Base-by-base conservation (phyloP, 768 basidiomycete genomes). In the Rhizopogon vesiculosus region DNA sequence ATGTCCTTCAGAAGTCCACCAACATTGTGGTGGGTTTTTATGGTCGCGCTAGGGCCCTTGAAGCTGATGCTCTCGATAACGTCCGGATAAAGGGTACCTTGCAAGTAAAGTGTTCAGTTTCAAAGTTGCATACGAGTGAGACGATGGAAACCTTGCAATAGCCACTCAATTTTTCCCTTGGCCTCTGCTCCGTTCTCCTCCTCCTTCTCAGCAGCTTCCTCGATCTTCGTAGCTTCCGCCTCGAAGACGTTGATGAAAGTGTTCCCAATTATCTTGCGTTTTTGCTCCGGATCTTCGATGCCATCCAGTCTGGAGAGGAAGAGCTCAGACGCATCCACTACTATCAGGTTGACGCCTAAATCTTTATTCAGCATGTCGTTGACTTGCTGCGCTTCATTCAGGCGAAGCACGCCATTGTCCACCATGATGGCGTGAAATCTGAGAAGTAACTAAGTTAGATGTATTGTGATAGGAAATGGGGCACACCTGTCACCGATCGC, bases 391-490 rank as follows among this genome's bases (percentile, higher is more conserved):
- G 87, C 94, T 69, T 99, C 97, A 66, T 98, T 88, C 61, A 89
- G 72, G 51, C 97, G 90, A 10, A 99, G 79, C 29, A 98, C 96
- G 55, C 97, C 97, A 66, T 99, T 99, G 73, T 98, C 96, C 43
- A 98, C 97, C 94, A 98, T 95, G 74, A 98, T 97, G 9, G 95
- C 97, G 66, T 96, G 97, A 80, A 99, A 99, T 57, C 95, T 96
- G 31, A 64, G 16, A 7, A 7, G 40, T 45, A 9, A 50, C 44
- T 45, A 25, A 43, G 29, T 43, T 53, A 19, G 31, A 57, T 39
- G 9, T 39, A 39, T 38, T 54, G 54, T 31, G 25, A 56, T 51
- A 5, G 25, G 13, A 18, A 43, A 22, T 43, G 29, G 15, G 41
- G 61, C 76, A 42, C 66, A 91, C 93, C 96, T 82, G 69, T 98